Percentiles rank a stretch among this genome's conserved stretches.
Evolutionary conservation across 208 protist species (phyloP).

Genomic region (Leishmania aethiopica): DNA sequence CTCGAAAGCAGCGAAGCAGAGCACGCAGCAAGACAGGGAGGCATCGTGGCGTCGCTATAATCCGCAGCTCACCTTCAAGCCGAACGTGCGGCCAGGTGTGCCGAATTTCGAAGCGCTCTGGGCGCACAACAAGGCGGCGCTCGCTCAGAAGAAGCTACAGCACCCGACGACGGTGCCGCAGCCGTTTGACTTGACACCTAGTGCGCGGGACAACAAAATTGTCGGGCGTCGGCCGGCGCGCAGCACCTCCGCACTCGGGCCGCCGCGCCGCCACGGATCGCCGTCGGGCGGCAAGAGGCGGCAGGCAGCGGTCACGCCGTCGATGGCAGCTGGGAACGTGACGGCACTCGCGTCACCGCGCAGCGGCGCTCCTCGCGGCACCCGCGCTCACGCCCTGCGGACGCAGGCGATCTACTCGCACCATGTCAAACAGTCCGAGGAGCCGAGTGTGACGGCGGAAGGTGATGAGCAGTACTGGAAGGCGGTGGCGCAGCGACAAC

Average conservation of each 20-base stretch:
- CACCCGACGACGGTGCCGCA: slow-evolving; percentile 38
- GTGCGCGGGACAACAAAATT: slow-evolving; percentile 21
- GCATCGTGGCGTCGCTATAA: slow-evolving; percentile 36
- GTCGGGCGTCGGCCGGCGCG: slow-evolving; percentile 20
- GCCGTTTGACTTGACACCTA: slow-evolving; percentile 67
- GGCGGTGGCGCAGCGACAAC: slow-evolving; percentile 40
- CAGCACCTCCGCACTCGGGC: slow-evolving; percentile 9
- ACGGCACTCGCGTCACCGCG: background rate
- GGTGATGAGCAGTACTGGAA: slow-evolving; percentile 34
- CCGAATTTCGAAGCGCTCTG: slow-evolving; percentile 80
- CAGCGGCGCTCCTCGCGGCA: slow-evolving; percentile 50
- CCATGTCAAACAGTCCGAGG: slow-evolving; percentile 47
- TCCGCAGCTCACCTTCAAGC: slow-evolving; percentile 75
- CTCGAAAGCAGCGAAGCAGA: background rate
- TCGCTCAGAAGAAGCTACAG: slow-evolving; percentile 53
- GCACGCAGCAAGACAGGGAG: slow-evolving; percentile 11
- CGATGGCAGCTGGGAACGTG: background rate
- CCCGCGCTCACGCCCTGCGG: slow-evolving; percentile 77
- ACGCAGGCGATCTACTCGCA: slow-evolving; percentile 69
- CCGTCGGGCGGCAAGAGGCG: background rate
- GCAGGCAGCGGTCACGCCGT: background rate
- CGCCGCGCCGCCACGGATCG: slow-evolving; percentile 1
- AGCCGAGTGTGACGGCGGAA: slow-evolving; percentile 24
- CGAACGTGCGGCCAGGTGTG: slow-evolving; percentile 71
- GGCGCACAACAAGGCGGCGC: slow-evolving; percentile 49